A percentile compares a stretch with the other conserved stretches of the same genome.
These are phyloP conservation scores for Nothopassalora personata DNA, from an alignment of 2,329 filamentous ascomycete genomes.

Conservation along the genomic window DNA sequence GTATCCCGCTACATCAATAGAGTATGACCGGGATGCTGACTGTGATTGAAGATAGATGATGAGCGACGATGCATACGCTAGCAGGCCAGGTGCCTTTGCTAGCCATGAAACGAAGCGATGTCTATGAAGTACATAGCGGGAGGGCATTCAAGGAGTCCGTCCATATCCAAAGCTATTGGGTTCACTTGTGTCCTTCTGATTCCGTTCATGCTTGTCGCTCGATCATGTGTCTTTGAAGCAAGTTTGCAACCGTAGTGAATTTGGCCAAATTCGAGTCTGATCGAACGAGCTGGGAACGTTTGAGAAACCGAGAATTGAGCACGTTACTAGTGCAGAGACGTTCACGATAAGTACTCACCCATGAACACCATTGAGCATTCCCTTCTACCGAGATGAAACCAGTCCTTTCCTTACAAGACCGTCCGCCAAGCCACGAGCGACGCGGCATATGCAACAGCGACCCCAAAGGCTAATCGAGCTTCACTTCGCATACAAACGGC, in stretches of 20 bases:
- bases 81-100: not conserved
- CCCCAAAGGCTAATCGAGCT: not conserved
- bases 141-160: not conserved
- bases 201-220: not conserved
- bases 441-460: not conserved
- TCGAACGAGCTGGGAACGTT: no score
- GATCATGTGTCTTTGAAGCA: not conserved
- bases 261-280: no score
- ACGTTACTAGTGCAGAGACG: no score
- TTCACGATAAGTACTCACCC: not conserved
- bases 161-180: not conserved
- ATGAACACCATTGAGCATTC: not conserved
- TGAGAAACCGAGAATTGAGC: no score
- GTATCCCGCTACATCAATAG: slow-evolving; percentile 58
- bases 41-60: slow-evolving; percentile 1
- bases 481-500: not conserved
- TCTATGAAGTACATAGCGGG: not conserved
- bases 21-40: not conserved
- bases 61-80: not conserved
- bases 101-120: not conserved
- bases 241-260: no score
- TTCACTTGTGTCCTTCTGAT: not conserved
- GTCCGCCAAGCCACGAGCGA: not conserved
- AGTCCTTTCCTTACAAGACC: no score
- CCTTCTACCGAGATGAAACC: no score